Evolutionary conservation across 148 eudicot species (phyloP).

Genomic region (Rhododendron williamsianum): DNA sequence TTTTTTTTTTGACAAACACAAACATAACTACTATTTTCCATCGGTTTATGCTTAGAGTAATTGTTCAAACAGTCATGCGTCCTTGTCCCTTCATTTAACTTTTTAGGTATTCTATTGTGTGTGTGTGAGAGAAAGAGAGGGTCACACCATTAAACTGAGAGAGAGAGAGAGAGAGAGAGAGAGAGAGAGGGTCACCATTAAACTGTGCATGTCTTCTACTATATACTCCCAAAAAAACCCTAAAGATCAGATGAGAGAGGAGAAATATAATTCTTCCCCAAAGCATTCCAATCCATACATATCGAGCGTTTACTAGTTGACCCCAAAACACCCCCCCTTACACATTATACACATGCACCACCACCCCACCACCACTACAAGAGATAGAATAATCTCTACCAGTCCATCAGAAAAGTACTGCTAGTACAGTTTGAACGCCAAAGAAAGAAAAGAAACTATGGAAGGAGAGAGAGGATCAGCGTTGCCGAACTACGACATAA

Average conservation of each 20-base stretch:
- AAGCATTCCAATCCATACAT: not conserved
- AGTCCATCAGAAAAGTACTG: constrained; percentile 4
- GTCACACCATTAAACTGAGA: not conserved
- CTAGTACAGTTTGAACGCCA: constrained; percentile 6
- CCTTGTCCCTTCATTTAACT: not conserved
- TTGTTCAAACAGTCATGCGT: constrained; percentile 4
- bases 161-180: not conserved
- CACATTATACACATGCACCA: not conserved
- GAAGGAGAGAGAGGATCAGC: constrained; percentile 24
- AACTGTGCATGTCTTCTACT: not conserved
- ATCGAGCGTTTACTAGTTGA: not conserved
- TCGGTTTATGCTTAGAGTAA: not conserved
- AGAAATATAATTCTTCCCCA: not conserved
- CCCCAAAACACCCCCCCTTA: not conserved
- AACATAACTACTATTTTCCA: too few relatives aligned
- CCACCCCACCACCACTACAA: not conserved
- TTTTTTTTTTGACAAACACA: too few relatives aligned
- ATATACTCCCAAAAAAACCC: not conserved
- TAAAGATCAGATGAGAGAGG: not conserved
- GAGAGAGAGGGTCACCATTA: not conserved
- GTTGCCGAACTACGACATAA: constrained; percentile 25
- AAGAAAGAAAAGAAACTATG: constrained; percentile 16
- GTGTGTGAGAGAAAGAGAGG: not conserved
- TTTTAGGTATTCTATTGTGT: not conserved
- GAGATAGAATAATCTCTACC: not conserved